Conservation (phyloP, 495 filamentous ascomycete genomes). For the Lepraria neglecta region DNA sequence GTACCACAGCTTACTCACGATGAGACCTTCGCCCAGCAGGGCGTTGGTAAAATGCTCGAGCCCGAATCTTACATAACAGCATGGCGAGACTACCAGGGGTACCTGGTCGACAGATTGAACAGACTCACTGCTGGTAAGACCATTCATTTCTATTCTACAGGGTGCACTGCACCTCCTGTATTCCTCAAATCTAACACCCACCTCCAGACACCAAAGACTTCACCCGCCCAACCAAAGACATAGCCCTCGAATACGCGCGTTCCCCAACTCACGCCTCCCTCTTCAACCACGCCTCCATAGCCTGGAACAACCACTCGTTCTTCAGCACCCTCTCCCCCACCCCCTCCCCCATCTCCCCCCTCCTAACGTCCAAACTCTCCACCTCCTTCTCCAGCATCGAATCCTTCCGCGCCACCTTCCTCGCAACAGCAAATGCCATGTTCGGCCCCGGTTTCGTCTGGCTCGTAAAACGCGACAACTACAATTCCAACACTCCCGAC, state of each 20-base stretch:
- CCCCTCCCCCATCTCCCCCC: slow-evolving; percentile 46
- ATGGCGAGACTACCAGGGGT: slow-evolving; percentile 75
- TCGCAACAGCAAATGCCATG: slow-evolving; percentile 79
- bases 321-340: slow-evolving; percentile 59
- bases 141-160: not conserved
- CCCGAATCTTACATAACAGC: slow-evolving; percentile 60
- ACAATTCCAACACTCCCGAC: slow-evolving; percentile 35
- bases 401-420: slow-evolving; percentile 69
- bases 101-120: slow-evolving; percentile 71
- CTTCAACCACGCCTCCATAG: slow-evolving; percentile 96
- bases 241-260: slow-evolving; percentile 70
- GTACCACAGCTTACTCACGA: slow-evolving; percentile 57
- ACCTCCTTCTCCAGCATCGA: slow-evolving; percentile 72
- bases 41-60: slow-evolving; percentile 62
- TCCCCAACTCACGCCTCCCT: slow-evolving; percentile 65
- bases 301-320: slow-evolving; percentile 95
- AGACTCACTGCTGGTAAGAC: slow-evolving; percentile 60
- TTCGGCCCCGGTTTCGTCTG: slow-evolving; percentile 97
- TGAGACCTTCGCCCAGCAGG: slow-evolving; percentile 45
- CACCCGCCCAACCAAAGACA: slow-evolving; percentile 51
- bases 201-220: slow-evolving; percentile 52
- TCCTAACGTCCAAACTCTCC: slow-evolving; percentile 45
- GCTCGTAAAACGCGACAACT: slow-evolving; percentile 56
- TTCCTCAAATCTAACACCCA: not conserved
- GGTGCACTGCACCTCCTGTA: not conserved